Base-by-base conservation (phyloP, 2,329 filamentous ascomycete species). In the Canariomyces notabilis region DNA sequence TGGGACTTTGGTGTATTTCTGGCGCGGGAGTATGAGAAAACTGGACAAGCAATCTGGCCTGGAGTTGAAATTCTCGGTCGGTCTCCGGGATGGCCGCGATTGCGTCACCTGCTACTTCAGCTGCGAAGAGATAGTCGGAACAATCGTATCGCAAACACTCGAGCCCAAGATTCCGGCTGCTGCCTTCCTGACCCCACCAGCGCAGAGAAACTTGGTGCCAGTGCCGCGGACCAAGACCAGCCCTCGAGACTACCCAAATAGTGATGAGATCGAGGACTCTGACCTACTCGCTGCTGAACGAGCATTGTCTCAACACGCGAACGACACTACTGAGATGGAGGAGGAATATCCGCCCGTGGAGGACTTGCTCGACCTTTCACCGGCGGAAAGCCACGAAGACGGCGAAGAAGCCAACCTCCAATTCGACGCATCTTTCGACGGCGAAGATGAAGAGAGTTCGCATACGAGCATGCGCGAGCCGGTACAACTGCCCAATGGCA, bases 61-160 rank as follows among this genome's bases (percentile, higher is more conserved):
- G 19, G 75, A 82, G 8, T 60, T 89, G 2, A 64, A 71, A 0
- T 83, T 85, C 52, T 76, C 67, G 16, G 76, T 82, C 1, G 67
- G 76, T 0, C 61, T 89, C 16, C 74, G 64, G 1, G 68, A 68
- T 4, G 61, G 70, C 0, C 74, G 77, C 15, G 77, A 84, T 46
- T 67, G 73, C 3, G 76, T 93, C 26, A 74, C 74, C 19, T 87
- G 82, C 50, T 80, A 83, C 59, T 72, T 90, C 39, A 86, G 87
- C 63, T 97, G 90, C 54, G 91, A 96, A 66, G 83, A 89, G 35
- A 85, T 97, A 57, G 87, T 82, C 3, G 80, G 80, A 2, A 82
- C 80, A 0, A 61, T 69, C 23, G 61, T 75, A 12, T 57, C 61
- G 1, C 55, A 45, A 20, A 50, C 49, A 2, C 9, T 65, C 4